phyloP scores from a whole-genome alignment of 129 eudicot species.

The Pulicaria dysenterica region DNA sequence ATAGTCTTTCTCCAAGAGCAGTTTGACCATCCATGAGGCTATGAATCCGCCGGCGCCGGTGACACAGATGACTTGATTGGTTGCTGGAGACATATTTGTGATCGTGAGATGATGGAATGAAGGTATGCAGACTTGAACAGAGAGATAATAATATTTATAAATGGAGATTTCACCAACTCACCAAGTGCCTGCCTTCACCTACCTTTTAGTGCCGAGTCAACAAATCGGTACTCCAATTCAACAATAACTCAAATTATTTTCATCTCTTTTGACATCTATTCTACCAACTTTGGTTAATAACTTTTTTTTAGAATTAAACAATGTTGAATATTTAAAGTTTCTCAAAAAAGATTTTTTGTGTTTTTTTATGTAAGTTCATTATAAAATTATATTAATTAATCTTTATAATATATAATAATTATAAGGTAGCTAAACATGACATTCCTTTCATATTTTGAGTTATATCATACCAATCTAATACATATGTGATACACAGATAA shows the following conservation, averaged over 20 bases:
- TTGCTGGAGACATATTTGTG: constrained; percentile 54
- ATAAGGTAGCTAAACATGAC: too few relatives aligned
- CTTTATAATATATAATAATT: too few relatives aligned
- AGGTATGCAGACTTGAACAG: background rate
- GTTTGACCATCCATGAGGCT: constrained; percentile 96
- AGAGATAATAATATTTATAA: constrained; percentile 15
- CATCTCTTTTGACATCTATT: background rate
- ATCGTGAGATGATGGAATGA: background rate
- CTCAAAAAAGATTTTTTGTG: too few relatives aligned
- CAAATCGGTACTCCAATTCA: constrained; percentile 10
- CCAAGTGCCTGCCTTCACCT: constrained; percentile 21
- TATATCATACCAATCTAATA: too few relatives aligned
- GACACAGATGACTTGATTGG: constrained; percentile 72
- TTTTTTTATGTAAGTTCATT: too few relatives aligned
- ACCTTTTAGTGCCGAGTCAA: constrained; percentile 39
- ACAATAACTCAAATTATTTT: background rate
- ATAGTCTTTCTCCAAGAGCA: constrained; percentile 84
- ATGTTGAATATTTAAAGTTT: background rate
- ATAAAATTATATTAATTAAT: too few relatives aligned
- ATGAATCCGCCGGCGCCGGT: constrained; percentile 99
- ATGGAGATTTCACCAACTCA: constrained; percentile 34
- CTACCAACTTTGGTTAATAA: background rate
- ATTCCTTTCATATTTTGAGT: too few relatives aligned
- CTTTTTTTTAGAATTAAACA: background rate
- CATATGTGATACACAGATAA: too few relatives aligned